Base-by-base conservation (phyloP, 345 rosid species). In the Cardamine resedifolia region DNA sequence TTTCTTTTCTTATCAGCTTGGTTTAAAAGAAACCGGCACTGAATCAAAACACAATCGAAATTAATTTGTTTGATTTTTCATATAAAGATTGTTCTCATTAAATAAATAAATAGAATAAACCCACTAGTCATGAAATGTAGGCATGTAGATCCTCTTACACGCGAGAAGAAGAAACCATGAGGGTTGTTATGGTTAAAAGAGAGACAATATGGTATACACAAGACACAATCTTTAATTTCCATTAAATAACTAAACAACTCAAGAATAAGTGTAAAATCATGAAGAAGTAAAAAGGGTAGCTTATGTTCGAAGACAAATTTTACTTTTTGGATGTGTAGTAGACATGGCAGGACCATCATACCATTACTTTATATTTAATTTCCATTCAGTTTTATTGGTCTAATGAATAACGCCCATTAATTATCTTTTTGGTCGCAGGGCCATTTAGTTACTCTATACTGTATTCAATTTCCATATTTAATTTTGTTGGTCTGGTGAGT, bases 291-390 rank as follows among this genome's bases (percentile, higher is more conserved):
- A 65, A 73, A 33, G 71, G 20, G 52, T 66, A 74, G 58, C 78
- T 67, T 68, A 18, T 50, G 68, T 75, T 60, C 9, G 19, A 75
- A 75, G 51, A 61, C 73, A 60, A 15, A 15, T 23, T n/a, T n/a
- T 43, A 43, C 26, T 50, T 60, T 31, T 52, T 60, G 30, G 68
- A 50, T 75, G 69, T 67, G 73, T 59, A 60, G 73, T 59, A 60
- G 55, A 75, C 31, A 51, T 68, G 64, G 74, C 64, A 62, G 74
- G 70, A 68, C 70, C 79, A 75, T 75, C 74, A 33, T 75, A 60
- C 31, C 51, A 58, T 68, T 60, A 68, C 69, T 45, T 51, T 36
- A 58, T 66, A 73, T 65, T 66, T 74, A 73, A 56, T 73, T 56
- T 55, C 23, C 72, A 65, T 48, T 73, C 72, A 51, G 67, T 58